phyloP scores from a whole-genome alignment of 2,329 filamentous ascomycete genomes.

The Alternaria arborescens region DNA sequence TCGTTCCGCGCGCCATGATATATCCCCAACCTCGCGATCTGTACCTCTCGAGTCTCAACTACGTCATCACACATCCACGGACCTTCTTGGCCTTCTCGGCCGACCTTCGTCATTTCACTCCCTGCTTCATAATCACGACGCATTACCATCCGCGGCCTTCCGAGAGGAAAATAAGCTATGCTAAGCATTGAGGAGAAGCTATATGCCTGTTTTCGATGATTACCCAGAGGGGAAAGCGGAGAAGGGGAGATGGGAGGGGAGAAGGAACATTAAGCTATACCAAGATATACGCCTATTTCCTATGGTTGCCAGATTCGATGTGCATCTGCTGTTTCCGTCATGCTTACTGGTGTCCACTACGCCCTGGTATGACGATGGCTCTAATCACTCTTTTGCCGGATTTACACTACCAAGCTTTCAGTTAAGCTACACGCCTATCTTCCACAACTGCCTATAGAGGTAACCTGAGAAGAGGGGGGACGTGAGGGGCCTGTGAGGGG shows the following conservation, averaged over 20 bases:
- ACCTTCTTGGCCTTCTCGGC: neutral
- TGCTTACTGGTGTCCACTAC: neutral
- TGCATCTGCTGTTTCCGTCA: neutral
- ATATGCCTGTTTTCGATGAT: slow-evolving; percentile 6
- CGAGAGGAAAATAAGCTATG: neutral
- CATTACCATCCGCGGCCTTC: neutral
- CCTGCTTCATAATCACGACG: neutral
- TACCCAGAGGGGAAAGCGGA: neutral
- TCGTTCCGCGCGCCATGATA: slow-evolving; percentile 1
- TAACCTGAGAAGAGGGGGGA: neutral
- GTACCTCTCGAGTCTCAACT: neutral
- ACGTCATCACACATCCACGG: slow-evolving; percentile 1
- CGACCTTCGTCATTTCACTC: neutral
- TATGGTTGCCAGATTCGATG: neutral
- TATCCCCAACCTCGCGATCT: neutral
- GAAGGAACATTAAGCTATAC: neutral
- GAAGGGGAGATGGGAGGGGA: neutral
- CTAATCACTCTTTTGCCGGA: neutral
- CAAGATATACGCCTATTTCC: neutral
- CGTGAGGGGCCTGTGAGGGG: neutral
- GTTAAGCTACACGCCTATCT: slow-evolving; percentile 9
- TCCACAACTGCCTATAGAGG: slow-evolving; percentile 3
- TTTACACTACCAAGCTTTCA: neutral
- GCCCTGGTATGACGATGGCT: neutral
- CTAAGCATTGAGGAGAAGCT: slow-evolving; percentile 11